A percentile compares a stretch with the other conserved stretches of the same genome.
These are phyloP conservation scores for Trichophaea hybrida DNA, from an alignment of 2,329 filamentous ascomycete genomes.

Conservation along the genomic window DNA sequence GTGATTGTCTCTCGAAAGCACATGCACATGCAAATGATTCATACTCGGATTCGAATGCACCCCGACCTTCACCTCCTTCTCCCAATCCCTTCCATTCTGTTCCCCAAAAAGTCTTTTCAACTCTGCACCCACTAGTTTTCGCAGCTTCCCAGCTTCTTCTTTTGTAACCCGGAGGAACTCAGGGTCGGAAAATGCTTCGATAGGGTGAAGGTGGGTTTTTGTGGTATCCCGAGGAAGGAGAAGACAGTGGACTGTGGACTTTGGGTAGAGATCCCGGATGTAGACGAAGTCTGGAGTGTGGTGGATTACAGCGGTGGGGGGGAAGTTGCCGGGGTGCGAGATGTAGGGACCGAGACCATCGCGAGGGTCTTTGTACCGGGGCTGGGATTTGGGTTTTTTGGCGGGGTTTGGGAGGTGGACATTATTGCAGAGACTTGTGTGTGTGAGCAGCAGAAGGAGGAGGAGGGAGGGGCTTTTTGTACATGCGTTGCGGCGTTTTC, in stretches of 20 bases:
- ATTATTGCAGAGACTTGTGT: background rate
- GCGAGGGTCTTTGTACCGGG: conserved; percentile 18
- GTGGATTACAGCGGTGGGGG: conserved; percentile 47
- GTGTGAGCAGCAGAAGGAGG: background rate
- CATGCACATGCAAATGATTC: conserved; percentile 81
- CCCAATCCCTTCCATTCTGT: conserved; percentile 66
- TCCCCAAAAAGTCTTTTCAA: conserved; percentile 57
- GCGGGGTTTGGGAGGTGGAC: background rate
- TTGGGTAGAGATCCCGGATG: conserved; percentile 75
- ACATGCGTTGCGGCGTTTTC: background rate
- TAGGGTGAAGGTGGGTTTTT: conserved; percentile 54
- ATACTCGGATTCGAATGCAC: conserved; percentile 83
- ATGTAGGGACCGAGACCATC: conserved; percentile 57
- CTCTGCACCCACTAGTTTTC: conserved; percentile 55
- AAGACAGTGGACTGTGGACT: conserved; percentile 69
- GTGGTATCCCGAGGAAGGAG: conserved; percentile 60
- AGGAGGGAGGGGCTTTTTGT: background rate
- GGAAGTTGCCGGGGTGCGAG: conserved; percentile 45
- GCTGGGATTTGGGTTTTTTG: background rate
- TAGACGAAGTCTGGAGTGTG: conserved; percentile 55
- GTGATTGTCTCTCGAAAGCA: conserved; percentile 66
- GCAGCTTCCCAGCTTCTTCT: conserved; percentile 47
- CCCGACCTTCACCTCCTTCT: conserved; percentile 55
- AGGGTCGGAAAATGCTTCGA: conserved; percentile 54
- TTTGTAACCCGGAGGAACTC: conserved; percentile 52